Percentiles rank a stretch among this genome's conserved stretches.
Evolutionary conservation across 345 rosid genomes (phyloP).

Genomic region (Fremontodendron californicum): DNA sequence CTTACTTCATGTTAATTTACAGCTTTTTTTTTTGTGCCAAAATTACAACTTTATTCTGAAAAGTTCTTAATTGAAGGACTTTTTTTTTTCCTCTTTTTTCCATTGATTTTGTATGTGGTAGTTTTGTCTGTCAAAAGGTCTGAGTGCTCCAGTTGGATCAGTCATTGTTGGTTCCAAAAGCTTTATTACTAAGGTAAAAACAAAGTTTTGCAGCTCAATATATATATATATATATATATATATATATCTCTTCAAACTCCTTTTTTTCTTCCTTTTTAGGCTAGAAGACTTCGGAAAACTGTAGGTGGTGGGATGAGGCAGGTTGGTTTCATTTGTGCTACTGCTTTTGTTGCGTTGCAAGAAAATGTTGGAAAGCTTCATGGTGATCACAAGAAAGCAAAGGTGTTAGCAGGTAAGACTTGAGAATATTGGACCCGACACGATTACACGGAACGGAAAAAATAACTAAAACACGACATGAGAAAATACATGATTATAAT

Average conservation of each 20-base stretch:
- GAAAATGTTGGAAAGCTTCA: conserved; percentile 64
- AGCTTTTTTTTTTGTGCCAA: neutral
- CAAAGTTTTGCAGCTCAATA: neutral
- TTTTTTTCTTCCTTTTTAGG: conserved; percentile 34
- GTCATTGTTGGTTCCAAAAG: conserved; percentile 77
- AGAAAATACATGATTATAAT: no score
- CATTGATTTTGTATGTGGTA: conserved; percentile 18
- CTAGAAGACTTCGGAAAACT: conserved; percentile 79
- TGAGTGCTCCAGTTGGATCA: conserved; percentile 95
- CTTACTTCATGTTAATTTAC: neutral
- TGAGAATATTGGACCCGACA: no score
- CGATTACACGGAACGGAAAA: no score
- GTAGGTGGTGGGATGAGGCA: conserved; percentile 97
- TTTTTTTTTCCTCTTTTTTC: neutral
- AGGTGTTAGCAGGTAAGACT: conserved; percentile 75
- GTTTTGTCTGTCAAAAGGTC: conserved; percentile 86
- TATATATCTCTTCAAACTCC: neutral
- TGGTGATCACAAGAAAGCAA: conserved; percentile 75
- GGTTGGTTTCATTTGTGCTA: conserved; percentile 73
- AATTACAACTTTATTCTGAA: neutral
- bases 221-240: no score
- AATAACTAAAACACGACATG: no score
- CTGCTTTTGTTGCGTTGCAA: conserved; percentile 69
- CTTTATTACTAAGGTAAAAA: conserved; percentile 64
- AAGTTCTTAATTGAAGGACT: neutral